phyloP scores from a whole-genome alignment of 2,329 filamentous ascomycete genomes.

The Colletotrichum lini region DNA sequence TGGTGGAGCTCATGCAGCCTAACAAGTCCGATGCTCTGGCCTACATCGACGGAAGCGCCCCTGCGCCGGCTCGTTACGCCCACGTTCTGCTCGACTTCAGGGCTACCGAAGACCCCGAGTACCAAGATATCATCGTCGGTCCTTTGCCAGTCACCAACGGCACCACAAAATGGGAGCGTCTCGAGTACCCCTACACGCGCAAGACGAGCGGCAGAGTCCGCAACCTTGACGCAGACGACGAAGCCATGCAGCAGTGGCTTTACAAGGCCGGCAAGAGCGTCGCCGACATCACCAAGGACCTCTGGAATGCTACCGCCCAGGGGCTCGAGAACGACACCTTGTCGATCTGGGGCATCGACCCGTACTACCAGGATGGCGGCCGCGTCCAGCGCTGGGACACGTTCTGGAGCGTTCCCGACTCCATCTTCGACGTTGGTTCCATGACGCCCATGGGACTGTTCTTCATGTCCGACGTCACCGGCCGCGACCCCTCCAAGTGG shows the following conservation, averaged over 20 bases:
- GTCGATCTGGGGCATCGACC: conserved; percentile 58
- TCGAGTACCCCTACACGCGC: conserved; percentile 60
- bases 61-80: conserved; percentile 58
- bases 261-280: conserved; percentile 49
- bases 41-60: conserved; percentile 58
- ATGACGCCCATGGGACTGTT: conserved; percentile 62
- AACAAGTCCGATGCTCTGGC: conserved; percentile 65
- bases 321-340: conserved; percentile 59
- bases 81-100: conserved; percentile 59
- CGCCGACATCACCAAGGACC: conserved; percentile 59
- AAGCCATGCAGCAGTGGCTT: conserved; percentile 52
- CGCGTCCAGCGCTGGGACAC: conserved; percentile 63
- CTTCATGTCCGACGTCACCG: conserved; percentile 63
- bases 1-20: conserved; percentile 58
- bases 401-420: conserved; percentile 57
- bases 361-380: conserved; percentile 58
- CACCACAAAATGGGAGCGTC: conserved; percentile 54
- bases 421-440: conserved; percentile 58
- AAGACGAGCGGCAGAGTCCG: conserved; percentile 54
- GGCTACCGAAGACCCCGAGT: conserved; percentile 54
- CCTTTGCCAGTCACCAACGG: conserved; percentile 61
- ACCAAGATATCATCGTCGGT: conserved; percentile 63
- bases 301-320: conserved; percentile 55
- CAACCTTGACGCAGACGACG: conserved; percentile 56
- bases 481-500: conserved; percentile 66